Percentiles rank a stretch among this genome's conserved stretches.
Evolutionary conservation across 2,329 filamentous ascomycete genomes (phyloP).

Genomic region (Helotiales sp.): DNA sequence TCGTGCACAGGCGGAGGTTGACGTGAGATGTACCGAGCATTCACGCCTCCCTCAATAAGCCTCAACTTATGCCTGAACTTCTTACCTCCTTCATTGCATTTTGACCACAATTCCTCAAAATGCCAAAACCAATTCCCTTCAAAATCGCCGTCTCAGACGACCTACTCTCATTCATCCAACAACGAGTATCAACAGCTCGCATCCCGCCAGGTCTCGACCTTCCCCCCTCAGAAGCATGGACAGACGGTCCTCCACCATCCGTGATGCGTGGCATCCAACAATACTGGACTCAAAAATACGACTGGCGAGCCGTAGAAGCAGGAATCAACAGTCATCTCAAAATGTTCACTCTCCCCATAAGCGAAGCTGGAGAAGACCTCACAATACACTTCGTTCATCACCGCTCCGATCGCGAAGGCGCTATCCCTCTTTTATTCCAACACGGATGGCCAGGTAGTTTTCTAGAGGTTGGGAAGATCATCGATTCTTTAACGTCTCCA

Average conservation of each 20-base stretch:
- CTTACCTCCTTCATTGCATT: neutral
- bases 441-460: slow-evolving; percentile 65
- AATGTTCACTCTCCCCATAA: slow-evolving; percentile 33
- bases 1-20: too few relatives aligned
- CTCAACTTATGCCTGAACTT: neutral
- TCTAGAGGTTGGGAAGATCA: slow-evolving; percentile 51
- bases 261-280: slow-evolving; percentile 19
- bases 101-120: neutral
- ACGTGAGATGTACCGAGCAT: too few relatives aligned
- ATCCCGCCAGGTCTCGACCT: slow-evolving; percentile 22
- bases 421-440: slow-evolving; percentile 42
- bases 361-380: slow-evolving; percentile 38
- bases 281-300: slow-evolving; percentile 33
- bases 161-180: slow-evolving; percentile 26
- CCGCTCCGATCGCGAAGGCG: slow-evolving; percentile 46
- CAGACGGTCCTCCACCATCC: slow-evolving; percentile 20
- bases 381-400: slow-evolving; percentile 67
- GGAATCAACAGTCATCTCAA: slow-evolving; percentile 31
- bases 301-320: slow-evolving; percentile 32
- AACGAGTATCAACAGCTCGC: slow-evolving; percentile 28
- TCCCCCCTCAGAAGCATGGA: slow-evolving; percentile 20
- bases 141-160: slow-evolving; percentile 28
- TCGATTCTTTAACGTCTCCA: slow-evolving; percentile 36
- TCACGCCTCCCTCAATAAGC: neutral
- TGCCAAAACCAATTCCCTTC: slow-evolving; percentile 27